A percentile compares a stretch with the other conserved stretches of the same genome.
Evolutionary conservation across 2,329 filamentous ascomycete genomes (phyloP).

Genomic region (Emergomyces orientalis): DNA sequence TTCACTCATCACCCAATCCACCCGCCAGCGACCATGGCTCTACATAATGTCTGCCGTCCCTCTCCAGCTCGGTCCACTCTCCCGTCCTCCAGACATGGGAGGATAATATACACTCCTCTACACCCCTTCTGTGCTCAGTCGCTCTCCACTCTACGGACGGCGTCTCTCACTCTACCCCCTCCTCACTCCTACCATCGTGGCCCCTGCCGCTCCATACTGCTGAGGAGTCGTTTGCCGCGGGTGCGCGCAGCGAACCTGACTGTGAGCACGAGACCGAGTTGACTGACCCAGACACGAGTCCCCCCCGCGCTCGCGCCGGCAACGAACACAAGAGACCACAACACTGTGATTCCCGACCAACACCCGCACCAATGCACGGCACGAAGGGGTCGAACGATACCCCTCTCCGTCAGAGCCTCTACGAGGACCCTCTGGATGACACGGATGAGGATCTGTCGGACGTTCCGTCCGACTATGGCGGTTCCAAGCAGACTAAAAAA

Average conservation of each 20-base stretch:
- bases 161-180: neutral
- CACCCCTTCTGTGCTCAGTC: neutral
- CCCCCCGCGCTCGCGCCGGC: constrained; percentile 6
- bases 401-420: constrained; percentile 3
- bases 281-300: constrained; percentile 12
- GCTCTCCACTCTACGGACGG: neutral
- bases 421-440: constrained; percentile 17
- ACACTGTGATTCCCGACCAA: constrained; percentile 4
- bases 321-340: constrained; percentile 2
- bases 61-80: neutral
- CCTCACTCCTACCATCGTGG: neutral
- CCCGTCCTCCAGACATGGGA: neutral
- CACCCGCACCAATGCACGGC: constrained; percentile 5
- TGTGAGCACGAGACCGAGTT: constrained; percentile 12
- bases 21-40: constrained; percentile 1
- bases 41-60: constrained; percentile 2
- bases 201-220: neutral
- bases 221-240: neutral
- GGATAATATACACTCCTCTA: neutral
- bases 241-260: neutral
- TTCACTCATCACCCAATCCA: neutral
- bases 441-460: constrained; percentile 19
- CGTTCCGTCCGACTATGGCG: constrained; percentile 17
- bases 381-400: neutral
- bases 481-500: constrained; percentile 16